Evolutionary conservation across 148 eudicot genomes (phyloP).

Genomic region (Chenopodium berlandieri): DNA sequence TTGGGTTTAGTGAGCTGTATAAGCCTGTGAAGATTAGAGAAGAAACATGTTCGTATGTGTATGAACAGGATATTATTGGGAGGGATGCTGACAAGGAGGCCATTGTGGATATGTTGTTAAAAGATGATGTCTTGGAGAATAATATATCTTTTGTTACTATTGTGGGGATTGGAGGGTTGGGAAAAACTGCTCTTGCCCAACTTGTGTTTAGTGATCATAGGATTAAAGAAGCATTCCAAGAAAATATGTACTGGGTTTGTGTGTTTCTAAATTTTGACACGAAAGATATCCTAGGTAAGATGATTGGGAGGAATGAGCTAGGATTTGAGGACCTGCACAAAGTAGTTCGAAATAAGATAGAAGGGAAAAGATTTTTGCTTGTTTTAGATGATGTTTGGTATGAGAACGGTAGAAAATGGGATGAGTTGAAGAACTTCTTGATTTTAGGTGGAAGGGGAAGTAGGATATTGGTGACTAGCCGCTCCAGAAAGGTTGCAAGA

Average conservation of each 20-base stretch:
- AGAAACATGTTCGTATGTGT: conserved; percentile 4
- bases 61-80: not conserved
- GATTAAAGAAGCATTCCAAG: not conserved
- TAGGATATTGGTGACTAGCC: conserved; percentile 13
- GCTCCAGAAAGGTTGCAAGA: conserved; percentile 2
- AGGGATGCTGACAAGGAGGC: conserved; percentile 3
- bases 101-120: not conserved
- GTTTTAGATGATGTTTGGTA: conserved; percentile 18
- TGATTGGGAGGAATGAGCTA: not conserved
- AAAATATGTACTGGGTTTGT: conserved; percentile 4
- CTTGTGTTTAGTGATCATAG: conserved; percentile 1
- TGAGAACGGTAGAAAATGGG: conserved; percentile 1
- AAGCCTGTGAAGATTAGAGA: not conserved
- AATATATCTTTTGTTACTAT: not conserved
- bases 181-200: conserved; percentile 18
- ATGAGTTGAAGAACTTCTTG: not conserved
- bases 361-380: conserved; percentile 10
- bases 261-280: conserved; percentile 8
- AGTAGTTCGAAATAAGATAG: not conserved
- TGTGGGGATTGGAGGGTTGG: conserved; percentile 7
- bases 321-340: conserved; percentile 11
- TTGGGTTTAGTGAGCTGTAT: not conserved
- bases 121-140: not conserved
- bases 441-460: conserved; percentile 10
- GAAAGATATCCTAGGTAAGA: not conserved